Conservation (phyloP, 2,329 filamentous ascomycete species). For the Incumbomyces delicatus region DNA sequence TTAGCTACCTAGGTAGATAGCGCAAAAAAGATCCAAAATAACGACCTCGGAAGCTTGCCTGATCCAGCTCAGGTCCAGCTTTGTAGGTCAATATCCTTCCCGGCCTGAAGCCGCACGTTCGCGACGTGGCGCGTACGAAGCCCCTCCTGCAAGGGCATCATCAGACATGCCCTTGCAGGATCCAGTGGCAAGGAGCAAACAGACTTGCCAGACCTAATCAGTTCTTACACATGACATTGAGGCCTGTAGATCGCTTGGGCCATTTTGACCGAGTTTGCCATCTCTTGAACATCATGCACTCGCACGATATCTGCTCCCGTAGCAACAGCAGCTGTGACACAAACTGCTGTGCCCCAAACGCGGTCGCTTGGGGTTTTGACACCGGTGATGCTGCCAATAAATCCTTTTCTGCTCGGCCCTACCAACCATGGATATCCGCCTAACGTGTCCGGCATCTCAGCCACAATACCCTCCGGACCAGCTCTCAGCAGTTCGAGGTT, state of each 20-base stretch:
- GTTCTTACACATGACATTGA: neutral
- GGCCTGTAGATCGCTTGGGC: constrained; percentile 79
- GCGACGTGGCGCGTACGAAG: too few species aligned
- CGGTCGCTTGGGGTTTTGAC: constrained; percentile 61
- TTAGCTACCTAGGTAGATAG: too few species aligned
- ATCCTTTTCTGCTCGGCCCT: constrained; percentile 79
- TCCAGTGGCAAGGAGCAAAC: neutral
- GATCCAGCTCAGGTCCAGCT: too few species aligned
- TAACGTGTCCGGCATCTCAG: constrained; percentile 51
- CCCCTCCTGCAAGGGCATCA: too few species aligned
- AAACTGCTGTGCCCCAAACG: constrained; percentile 77
- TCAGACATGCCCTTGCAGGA: too few species aligned
- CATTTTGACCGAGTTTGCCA: constrained; percentile 76
- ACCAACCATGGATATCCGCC: constrained; percentile 75
- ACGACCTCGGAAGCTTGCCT: too few species aligned
- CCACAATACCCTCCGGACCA: constrained; percentile 47
- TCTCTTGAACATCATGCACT: constrained; percentile 83
- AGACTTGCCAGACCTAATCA: neutral
- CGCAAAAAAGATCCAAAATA: too few species aligned
- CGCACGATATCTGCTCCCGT: constrained; percentile 86
- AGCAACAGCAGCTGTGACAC: constrained; percentile 73
- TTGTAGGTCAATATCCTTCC: neutral
- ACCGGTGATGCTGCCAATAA: constrained; percentile 74
- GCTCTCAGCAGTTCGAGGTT: constrained; percentile 70
- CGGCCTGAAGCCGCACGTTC: neutral